phyloP scores from a whole-genome alignment of 768 basidiomycete species.

The Hirschioporus abietinus region DNA sequence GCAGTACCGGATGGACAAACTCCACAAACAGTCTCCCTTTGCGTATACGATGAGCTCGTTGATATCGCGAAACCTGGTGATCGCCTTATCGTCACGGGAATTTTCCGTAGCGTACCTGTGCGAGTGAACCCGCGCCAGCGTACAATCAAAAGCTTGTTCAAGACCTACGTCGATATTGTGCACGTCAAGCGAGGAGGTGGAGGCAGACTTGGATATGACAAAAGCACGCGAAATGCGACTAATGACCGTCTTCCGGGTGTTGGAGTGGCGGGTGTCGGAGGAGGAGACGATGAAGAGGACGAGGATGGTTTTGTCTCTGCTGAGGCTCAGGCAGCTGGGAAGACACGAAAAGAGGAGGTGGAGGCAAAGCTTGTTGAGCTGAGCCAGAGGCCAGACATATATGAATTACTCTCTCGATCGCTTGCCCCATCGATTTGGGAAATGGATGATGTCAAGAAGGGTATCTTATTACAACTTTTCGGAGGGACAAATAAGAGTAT shows the following conservation, averaged over 20 bases:
- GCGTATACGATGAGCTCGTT: conserved; percentile 98
- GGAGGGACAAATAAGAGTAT: conserved; percentile 98
- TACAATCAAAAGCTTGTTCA: conserved; percentile 92
- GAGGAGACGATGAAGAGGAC: conserved; percentile 60
- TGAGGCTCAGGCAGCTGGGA: conserved; percentile 47
- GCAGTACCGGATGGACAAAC: conserved; percentile 98
- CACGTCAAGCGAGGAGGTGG: conserved; percentile 74
- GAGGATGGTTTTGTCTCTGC: conserved; percentile 57
- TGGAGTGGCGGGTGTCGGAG: conserved; percentile 62
- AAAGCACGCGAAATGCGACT: conserved; percentile 64
- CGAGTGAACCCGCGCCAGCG: conserved; percentile 89
- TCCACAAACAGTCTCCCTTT: conserved; percentile 93
- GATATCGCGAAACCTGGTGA: conserved; percentile 97
- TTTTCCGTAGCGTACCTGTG: conserved; percentile 94
- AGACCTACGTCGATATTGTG: conserved; percentile 95
- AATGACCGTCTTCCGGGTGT: conserved; percentile 66
- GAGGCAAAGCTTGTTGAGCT: conserved; percentile 75
- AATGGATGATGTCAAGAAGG: conserved; percentile 99
- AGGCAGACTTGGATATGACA: conserved; percentile 68
- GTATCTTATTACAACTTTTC: conserved; percentile 91
- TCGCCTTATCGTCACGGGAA: conserved; percentile 83
- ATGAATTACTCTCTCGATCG: conserved; percentile 77
- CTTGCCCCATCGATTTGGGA: conserved; percentile 96
- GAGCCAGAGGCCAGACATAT: conserved; percentile 72
- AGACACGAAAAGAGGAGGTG: conserved; percentile 55